Percentiles rank a stretch among this genome's conserved stretches.
phyloP scores from a whole-genome alignment of 352 stramenopile species.

The Globisporangium radiosum region DNA sequence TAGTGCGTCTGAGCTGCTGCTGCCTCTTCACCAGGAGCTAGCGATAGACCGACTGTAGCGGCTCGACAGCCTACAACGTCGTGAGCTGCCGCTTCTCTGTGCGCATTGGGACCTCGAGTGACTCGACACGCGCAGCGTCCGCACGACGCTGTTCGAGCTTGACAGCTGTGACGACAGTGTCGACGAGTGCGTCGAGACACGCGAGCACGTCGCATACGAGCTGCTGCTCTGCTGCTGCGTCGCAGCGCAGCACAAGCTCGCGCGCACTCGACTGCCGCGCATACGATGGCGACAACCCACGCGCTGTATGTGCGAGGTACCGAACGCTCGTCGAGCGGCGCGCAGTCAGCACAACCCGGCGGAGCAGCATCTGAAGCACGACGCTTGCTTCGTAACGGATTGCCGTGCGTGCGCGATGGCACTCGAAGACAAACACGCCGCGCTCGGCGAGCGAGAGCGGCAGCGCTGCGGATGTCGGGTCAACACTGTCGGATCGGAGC shows the following conservation, averaged over 20 bases:
- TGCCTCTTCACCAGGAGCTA: too few species aligned
- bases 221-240: conserved; percentile 20
- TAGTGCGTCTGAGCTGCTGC: not conserved
- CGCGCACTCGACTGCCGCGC: conserved; percentile 5
- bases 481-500: conserved; percentile 10
- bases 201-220: conserved; percentile 21
- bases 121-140: too few species aligned
- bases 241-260: not conserved
- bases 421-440: conserved; percentile 36
- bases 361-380: conserved; percentile 31
- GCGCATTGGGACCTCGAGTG: conserved; percentile 20
- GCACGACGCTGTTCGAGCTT: conserved; percentile 13
- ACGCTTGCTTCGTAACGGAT: conserved; percentile 25
- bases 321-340: conserved; percentile 8
- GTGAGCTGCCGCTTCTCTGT: conserved; percentile 21
- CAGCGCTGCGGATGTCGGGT: conserved; percentile 14
- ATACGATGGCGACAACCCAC: not conserved
- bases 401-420: conserved; percentile 15
- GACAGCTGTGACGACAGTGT: conserved; percentile 17
- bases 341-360: conserved; percentile 9
- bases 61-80: not conserved
- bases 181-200: conserved; percentile 25
- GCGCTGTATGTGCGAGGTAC: not conserved
- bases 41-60: conserved; percentile 3
- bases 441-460: conserved; percentile 28